Base-by-base conservation (phyloP, 495 filamentous ascomycete species). In the Mycothermus thermophilus region DNA sequence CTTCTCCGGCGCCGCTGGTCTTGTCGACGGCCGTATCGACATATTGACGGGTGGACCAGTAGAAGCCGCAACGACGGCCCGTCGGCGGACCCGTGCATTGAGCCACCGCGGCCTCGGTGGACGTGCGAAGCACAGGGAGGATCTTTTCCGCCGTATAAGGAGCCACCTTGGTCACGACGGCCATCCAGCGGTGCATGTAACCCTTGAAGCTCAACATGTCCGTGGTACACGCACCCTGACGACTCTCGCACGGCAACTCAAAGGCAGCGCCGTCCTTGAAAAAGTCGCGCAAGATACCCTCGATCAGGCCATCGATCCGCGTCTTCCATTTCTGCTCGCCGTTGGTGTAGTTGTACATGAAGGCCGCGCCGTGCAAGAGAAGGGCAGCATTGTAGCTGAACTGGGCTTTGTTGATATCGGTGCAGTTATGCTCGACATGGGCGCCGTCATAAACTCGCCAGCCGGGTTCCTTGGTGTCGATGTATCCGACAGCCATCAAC, bases 151-250 rank as follows among this genome's bases (percentile, higher is more conserved):
- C 57, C 5, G 70, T 79, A 47, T 74, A 75, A 0, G 83, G 80
- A 0, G 76, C 79, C 27, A 83, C 52, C 50, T 83, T 75, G 8
- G 77, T 74, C 20, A 74, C 67, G n/a, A 66, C 62, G n/a, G 70
- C 66, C 70, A 90, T 69, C 78, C 80, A 87, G 25, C 83, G 77
- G 16, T 80, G 60, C 5, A 85, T 58, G 55, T 82, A 85, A 13
- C 78, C 81, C 55, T 86, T 87, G 75, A 86, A 88, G 27, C 70
- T 77, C 25, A 74, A 59, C 59, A 83, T 80, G 44, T 86, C 79
- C n/a, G 71, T 65, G 44, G 80, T 74, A 59, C 81, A 85, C 2
- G 63, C 57, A 6, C 57, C 70, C 28, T 63, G 52, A 33, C 61
- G 56, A 0, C 59, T 49, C 44, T 85, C 80, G 58, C 81, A 87